phyloP scores from a whole-genome alignment of 83 land plant genomes.

The Isoetes engelmannii region DNA sequence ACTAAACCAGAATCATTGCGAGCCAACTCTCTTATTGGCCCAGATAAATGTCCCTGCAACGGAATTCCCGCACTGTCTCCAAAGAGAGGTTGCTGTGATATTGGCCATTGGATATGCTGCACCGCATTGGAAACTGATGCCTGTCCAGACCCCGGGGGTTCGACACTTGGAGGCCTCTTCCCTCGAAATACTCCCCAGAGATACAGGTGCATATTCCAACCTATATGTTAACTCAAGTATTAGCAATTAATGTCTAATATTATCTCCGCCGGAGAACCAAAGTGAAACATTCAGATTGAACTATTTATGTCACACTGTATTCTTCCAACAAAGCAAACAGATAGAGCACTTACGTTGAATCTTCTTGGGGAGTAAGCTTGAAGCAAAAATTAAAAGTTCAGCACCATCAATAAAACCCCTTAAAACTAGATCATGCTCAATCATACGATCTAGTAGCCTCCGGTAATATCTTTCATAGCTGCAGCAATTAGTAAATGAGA shows the following conservation, averaged over 20 bases:
- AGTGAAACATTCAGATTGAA: too few relatives aligned
- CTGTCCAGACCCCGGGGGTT: constrained; percentile 1
- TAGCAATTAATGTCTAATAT: neutral
- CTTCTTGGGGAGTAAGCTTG: constrained; percentile 46
- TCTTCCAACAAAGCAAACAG: too few relatives aligned
- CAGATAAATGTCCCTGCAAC: too few relatives aligned
- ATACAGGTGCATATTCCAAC: constrained; percentile 65
- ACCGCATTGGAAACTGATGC: too few relatives aligned
- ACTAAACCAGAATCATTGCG: too few relatives aligned
- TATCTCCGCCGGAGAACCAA: neutral
- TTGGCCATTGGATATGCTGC: too few relatives aligned
- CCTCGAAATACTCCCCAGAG: constrained; percentile 62
- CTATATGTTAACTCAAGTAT: constrained; percentile 23
- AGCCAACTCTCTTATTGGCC: too few relatives aligned
- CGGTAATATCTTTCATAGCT: constrained; percentile 56
- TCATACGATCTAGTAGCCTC: constrained; percentile 43
- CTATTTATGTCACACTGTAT: too few relatives aligned
- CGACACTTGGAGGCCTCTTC: constrained; percentile 26
- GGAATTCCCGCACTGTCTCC: too few relatives aligned
- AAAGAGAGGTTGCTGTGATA: too few relatives aligned
- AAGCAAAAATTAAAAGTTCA: constrained; percentile 62
- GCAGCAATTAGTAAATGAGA: constrained; percentile 7
- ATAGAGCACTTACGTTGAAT: constrained; percentile 45
- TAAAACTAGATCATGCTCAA: constrained; percentile 56
- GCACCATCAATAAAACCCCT: constrained; percentile 46